phyloP scores from a whole-genome alignment of 805 yeast species.

The Candida silvatica region DNA sequence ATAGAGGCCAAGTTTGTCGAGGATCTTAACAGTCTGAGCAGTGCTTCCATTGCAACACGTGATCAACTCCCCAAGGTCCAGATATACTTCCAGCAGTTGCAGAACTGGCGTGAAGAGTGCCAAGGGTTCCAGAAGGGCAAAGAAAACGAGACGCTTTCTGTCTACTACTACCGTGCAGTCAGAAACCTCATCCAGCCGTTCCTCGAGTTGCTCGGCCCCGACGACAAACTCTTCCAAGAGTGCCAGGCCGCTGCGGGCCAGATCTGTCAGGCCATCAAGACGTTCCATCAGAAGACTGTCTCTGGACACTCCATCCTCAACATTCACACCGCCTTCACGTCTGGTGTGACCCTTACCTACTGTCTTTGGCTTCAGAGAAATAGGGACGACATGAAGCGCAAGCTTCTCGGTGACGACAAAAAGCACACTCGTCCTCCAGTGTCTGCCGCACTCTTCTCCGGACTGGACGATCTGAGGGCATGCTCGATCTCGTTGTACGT shows the following conservation, averaged over 20 bases:
- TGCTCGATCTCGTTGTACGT: slow-evolving; percentile 58
- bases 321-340: slow-evolving; percentile 58
- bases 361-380: slow-evolving; percentile 62
- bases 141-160: slow-evolving; percentile 50
- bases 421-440: slow-evolving; percentile 54
- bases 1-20: slow-evolving; percentile 55
- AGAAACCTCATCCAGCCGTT: slow-evolving; percentile 57
- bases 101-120: slow-evolving; percentile 50
- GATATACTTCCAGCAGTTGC: slow-evolving; percentile 42
- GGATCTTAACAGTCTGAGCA: slow-evolving; percentile 32
- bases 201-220: slow-evolving; percentile 51
- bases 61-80: slow-evolving; percentile 43
- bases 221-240: slow-evolving; percentile 49
- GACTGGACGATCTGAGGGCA: slow-evolving; percentile 55
- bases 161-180: slow-evolving; percentile 53
- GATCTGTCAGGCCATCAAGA: slow-evolving; percentile 55
- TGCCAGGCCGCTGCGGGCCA: slow-evolving; percentile 71
- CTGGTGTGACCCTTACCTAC: slow-evolving; percentile 59
- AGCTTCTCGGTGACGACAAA: slow-evolving; percentile 44
- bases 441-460: slow-evolving; percentile 42
- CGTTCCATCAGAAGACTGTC: slow-evolving; percentile 53
- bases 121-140: slow-evolving; percentile 36
- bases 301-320: slow-evolving; percentile 59
- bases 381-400: slow-evolving; percentile 47
- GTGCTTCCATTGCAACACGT: slow-evolving; percentile 19